A percentile compares a stretch with the other conserved stretches of the same genome.
Conservation (phyloP, 805 yeast genomes). For the Yamadazyma takamatsuzukensis region DNA sequence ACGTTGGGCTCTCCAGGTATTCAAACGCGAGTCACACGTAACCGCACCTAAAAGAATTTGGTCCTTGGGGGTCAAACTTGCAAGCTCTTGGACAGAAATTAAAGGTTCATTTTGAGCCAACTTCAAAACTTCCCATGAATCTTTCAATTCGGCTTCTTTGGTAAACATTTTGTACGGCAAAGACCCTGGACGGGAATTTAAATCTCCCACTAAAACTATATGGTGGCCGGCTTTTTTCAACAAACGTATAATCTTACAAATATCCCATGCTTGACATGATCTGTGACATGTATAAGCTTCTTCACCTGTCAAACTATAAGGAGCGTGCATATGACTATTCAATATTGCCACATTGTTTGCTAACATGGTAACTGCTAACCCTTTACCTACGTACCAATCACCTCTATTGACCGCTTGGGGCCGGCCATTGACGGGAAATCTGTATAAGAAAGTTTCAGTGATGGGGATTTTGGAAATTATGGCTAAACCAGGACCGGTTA, state of each 20-base stretch:
- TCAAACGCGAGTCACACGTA: conserved; percentile 84
- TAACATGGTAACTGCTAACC: conserved; percentile 69
- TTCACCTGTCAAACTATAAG: conserved; percentile 72
- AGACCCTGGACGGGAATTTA: conserved; percentile 85
- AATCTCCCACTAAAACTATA: conserved; percentile 87
- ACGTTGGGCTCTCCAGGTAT: conserved; percentile 74
- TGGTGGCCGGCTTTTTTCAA: conserved; percentile 75
- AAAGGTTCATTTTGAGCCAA: conserved; percentile 2
- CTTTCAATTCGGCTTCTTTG: conserved; percentile 61
- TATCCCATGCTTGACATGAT: conserved; percentile 95
- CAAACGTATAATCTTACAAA: conserved; percentile 60
- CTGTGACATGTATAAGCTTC: conserved; percentile 89
- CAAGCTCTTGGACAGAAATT: conserved; percentile 15
- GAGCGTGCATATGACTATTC: conserved; percentile 97
- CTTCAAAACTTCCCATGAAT: conserved; percentile 76
- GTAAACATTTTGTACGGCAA: conserved; percentile 76
- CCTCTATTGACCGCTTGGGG: conserved; percentile 93
- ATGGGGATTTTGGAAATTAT: conserved; percentile 82
- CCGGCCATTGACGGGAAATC: conserved; percentile 91
- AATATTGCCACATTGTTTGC: conserved; percentile 67
- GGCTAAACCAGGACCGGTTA: conserved; percentile 92
- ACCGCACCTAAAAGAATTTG: conserved; percentile 76
- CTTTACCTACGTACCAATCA: conserved; percentile 96
- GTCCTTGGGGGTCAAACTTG: conserved; percentile 28
- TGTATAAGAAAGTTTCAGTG: conserved; percentile 67